Conservation (phyloP, 768 basidiomycete species). For the Boletus vinaceobasis region DNA sequence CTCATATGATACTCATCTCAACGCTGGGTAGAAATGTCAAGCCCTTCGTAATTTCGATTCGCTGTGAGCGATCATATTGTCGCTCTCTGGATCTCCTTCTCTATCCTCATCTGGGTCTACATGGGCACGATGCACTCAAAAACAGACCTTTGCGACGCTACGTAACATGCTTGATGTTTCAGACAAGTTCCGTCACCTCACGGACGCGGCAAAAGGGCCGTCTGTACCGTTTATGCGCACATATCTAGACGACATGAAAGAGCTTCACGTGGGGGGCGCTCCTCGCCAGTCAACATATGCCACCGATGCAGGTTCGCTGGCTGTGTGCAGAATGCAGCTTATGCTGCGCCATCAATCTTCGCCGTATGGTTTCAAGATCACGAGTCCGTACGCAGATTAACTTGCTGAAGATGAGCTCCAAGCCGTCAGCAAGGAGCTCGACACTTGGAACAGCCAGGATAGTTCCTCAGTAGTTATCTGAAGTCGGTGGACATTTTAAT, state of each 20-base stretch:
- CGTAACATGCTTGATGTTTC: conserved; percentile 56
- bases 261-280: conserved; percentile 44
- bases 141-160: conserved; percentile 49
- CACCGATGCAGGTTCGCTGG: conserved; percentile 44
- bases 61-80: conserved; percentile 63
- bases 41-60: conserved; percentile 62
- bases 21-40: conserved; percentile 53
- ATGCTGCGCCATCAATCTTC: conserved; percentile 58
- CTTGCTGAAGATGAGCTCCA: conserved; percentile 49
- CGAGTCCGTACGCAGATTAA: conserved; percentile 42
- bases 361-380: conserved; percentile 47
- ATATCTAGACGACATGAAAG: conserved; percentile 59
- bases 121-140: conserved; percentile 61
- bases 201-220: conserved; percentile 42
- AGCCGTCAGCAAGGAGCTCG: conserved; percentile 47
- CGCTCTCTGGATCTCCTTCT: conserved; percentile 52
- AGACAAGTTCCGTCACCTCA: conserved; percentile 35
- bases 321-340: conserved; percentile 50
- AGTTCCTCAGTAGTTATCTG: no score
- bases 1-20: background rate
- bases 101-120: conserved; percentile 57
- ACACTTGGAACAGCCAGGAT: background rate
- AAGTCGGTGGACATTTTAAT: background rate
- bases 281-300: conserved; percentile 4
- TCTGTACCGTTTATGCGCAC: conserved; percentile 68